A percentile compares a stretch with the other conserved stretches of the same genome.
Conservation (phyloP, 2,329 filamentous ascomycete species). For the Penicillium frequentans region DNA sequence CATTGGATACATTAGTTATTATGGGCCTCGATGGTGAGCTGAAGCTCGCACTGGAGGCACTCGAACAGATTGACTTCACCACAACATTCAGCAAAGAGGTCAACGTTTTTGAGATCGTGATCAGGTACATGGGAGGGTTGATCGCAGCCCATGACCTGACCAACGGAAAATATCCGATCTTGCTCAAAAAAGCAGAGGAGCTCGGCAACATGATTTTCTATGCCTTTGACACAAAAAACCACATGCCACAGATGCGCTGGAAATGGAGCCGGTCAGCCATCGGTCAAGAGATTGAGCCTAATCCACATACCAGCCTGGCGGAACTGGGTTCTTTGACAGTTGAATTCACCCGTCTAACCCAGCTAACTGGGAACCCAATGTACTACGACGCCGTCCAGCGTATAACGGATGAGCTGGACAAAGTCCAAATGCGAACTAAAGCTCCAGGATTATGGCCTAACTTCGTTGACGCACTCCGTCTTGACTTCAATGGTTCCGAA, state of each 20-base stretch:
- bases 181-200: slow-evolving; percentile 78
- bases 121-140: slow-evolving; percentile 86
- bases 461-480: slow-evolving; percentile 59
- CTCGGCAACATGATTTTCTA: slow-evolving; percentile 78
- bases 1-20: slow-evolving; percentile 80
- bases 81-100: slow-evolving; percentile 67
- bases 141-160: slow-evolving; percentile 84
- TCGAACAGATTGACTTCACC: slow-evolving; percentile 79
- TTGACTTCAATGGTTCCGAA: slow-evolving; percentile 30
- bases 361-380: slow-evolving; percentile 75
- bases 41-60: slow-evolving; percentile 69
- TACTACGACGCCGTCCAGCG: slow-evolving; percentile 89
- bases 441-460: slow-evolving; percentile 81
- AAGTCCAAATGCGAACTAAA: slow-evolving; percentile 68
- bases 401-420: slow-evolving; percentile 74
- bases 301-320: slow-evolving; percentile 63
- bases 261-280: slow-evolving; percentile 27
- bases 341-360: slow-evolving; percentile 86
- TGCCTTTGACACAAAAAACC: slow-evolving; percentile 87
- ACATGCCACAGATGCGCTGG: slow-evolving; percentile 64
- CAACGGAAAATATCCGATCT: slow-evolving; percentile 64
- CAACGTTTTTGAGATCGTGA: slow-evolving; percentile 88
- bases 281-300: slow-evolving; percentile 45
- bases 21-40: slow-evolving; percentile 79
- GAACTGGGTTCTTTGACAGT: slow-evolving; percentile 80